phyloP scores from a whole-genome alignment of 2,329 filamentous ascomycete species.

The Clarireedia hainanense region DNA sequence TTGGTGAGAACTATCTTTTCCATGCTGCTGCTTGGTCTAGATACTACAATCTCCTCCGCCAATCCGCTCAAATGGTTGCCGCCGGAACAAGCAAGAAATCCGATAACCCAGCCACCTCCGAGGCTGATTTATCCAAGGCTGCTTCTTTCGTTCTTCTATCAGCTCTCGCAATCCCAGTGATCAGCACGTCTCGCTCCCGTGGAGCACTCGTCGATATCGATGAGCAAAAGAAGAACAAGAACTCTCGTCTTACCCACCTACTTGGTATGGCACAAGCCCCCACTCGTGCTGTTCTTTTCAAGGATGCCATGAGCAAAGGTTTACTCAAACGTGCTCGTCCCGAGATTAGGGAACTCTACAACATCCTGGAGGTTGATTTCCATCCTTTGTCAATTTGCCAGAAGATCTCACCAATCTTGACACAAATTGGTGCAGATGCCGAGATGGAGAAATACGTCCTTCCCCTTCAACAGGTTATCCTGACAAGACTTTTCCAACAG shows the following conservation, averaged over 20 bases:
- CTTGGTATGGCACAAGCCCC: slow-evolving; percentile 88
- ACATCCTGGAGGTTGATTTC: slow-evolving; percentile 98
- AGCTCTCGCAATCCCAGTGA: slow-evolving; percentile 95
- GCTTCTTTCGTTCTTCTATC: slow-evolving; percentile 94
- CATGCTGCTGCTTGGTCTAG: slow-evolving; percentile 95
- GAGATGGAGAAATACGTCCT: slow-evolving; percentile 97
- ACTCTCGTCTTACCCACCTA: slow-evolving; percentile 90
- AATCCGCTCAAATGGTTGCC: slow-evolving; percentile 76
- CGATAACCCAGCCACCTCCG: slow-evolving; percentile 84
- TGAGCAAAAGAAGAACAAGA: slow-evolving; percentile 97
- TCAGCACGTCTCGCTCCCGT: slow-evolving; percentile 93
- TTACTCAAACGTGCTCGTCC: slow-evolving; percentile 86
- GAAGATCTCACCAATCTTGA: slow-evolving; percentile 94
- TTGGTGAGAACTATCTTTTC: slow-evolving; percentile 99
- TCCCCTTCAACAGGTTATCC: slow-evolving; percentile 95
- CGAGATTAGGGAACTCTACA: slow-evolving; percentile 95
- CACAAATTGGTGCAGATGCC: slow-evolving; percentile 84
- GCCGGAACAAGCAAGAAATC: slow-evolving; percentile 84
- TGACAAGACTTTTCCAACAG: slow-evolving; percentile 97
- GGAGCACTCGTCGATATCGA: slow-evolving; percentile 96
- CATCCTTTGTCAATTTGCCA: slow-evolving; percentile 97
- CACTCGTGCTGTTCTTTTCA: slow-evolving; percentile 85
- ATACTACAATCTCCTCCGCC: slow-evolving; percentile 93
- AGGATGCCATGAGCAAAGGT: slow-evolving; percentile 90
- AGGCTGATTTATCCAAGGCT: slow-evolving; percentile 86